These are phyloP conservation scores for Globisporangium sylvaticum DNA, from an alignment of 352 stramenopile species.

Conservation along the genomic window DNA sequence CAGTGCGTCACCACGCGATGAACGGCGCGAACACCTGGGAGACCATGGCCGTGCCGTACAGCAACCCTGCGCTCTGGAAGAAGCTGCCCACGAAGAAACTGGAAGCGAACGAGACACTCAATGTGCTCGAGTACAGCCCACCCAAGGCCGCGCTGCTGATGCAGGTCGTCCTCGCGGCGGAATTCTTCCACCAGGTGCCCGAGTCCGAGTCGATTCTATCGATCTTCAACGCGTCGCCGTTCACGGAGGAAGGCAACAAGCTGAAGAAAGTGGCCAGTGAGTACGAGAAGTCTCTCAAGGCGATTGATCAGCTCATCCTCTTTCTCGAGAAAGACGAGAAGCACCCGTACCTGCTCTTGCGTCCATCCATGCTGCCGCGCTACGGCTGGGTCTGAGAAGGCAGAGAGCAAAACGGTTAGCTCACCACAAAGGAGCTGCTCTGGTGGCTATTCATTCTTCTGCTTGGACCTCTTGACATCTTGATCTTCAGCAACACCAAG, in stretches of 20 bases:
- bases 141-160: conserved; percentile 22
- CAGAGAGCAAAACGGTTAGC: background rate
- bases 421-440: background rate
- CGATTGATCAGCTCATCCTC: conserved; percentile 27
- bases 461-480: background rate
- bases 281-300: conserved; percentile 22
- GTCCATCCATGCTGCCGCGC: conserved; percentile 23
- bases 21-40: conserved; percentile 46
- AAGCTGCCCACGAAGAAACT: conserved; percentile 29
- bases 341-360: conserved; percentile 32
- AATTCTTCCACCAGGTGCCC: conserved; percentile 32
- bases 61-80: conserved; percentile 39
- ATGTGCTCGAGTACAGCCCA: conserved; percentile 28
- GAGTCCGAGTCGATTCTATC: conserved; percentile 24
- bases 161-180: conserved; percentile 23
- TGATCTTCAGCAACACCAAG: background rate
- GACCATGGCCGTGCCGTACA: conserved; percentile 35
- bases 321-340: conserved; percentile 20
- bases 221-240: conserved; percentile 23
- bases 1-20: conserved; percentile 55
- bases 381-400: conserved; percentile 33
- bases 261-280: conserved; percentile 19
- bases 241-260: conserved; percentile 22
- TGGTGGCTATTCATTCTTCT: background rate
- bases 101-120: conserved; percentile 16